Base-by-base conservation (phyloP, 768 basidiomycete genomes). In the Suillus fuscotomentosus region DNA sequence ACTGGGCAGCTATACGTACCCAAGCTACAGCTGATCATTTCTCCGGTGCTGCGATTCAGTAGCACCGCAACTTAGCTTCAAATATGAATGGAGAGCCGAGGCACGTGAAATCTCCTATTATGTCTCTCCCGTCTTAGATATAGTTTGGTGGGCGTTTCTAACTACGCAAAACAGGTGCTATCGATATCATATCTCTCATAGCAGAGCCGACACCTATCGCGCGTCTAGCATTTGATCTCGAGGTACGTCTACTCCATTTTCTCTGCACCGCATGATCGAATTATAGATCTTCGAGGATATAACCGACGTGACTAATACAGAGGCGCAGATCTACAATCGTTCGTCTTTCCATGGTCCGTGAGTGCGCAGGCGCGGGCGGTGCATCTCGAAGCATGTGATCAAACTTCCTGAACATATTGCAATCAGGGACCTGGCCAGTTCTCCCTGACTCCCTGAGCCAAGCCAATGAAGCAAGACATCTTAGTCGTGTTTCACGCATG, bases 401-500 rank as follows among this genome's bases (percentile, higher is more conserved):
- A 54, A 11, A 17, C 31, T 54, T 54, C 53, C 17, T 53, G 10
- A 31, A 3, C 31, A 53, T 20, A 53, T 54, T 57, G 14, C 56
- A 39, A 39, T 57, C 38, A 57, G 55, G 36, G 55, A 57, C 15
- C 5, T 20, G 20, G 31, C 53, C 10, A 34, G 20, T 20, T 51
- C 53, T 54, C 53, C 53, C 31, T 54, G 53, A 34, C 27, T 51
- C 15, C 50, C 50, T 51, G 50, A 51, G 8, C 10, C 31, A 54
- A 36, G 53, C 53, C 31, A 53, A 53, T 53, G 51, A 34, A 53
- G 51, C 51, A 20, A 53, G 39, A 41, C 56, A 41, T 24, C 56
- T 57, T 41, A 59, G 41, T 59, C 57, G 57, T 59, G 57, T 24
- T 59, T 27, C 10, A 59, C 24, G 57, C 41, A 27, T 59, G 39